phyloP scores from a whole-genome alignment of 1,139 yeast genomes.

The Hyphopichia fennica region DNA sequence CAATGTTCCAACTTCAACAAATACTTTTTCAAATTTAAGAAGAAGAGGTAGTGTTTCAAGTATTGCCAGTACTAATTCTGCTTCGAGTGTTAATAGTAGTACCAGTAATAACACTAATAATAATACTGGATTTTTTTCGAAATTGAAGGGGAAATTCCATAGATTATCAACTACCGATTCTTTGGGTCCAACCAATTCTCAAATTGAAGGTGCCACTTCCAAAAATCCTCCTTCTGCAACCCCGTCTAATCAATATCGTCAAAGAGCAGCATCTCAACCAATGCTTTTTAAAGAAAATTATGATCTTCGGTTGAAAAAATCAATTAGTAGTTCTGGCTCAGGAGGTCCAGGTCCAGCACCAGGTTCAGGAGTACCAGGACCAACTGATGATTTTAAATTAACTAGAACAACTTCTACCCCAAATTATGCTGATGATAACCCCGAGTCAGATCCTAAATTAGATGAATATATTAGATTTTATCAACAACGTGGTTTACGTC shows the following conservation, averaged over 20 bases:
- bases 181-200: too few relatives aligned
- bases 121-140: conserved; percentile 31
- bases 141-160: conserved; percentile 35
- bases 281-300: conserved; percentile 33
- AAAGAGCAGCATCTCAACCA: conserved; percentile 53
- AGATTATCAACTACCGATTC: too few relatives aligned
- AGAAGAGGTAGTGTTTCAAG: conserved; percentile 21
- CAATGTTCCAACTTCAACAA: not conserved
- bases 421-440: conserved; percentile 7
- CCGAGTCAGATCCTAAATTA: conserved; percentile 50
- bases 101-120: conserved; percentile 8
- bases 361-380: conserved; percentile 5
- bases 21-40: conserved; percentile 7
- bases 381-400: conserved; percentile 5
- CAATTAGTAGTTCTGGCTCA: not conserved
- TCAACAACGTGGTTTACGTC: conserved; percentile 30
- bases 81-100: conserved; percentile 12
- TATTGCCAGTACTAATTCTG: conserved; percentile 9
- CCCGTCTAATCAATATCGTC: conserved; percentile 4
- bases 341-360: not conserved
- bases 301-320: conserved; percentile 8
- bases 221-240: not conserved
- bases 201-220: conserved; percentile 8
- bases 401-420: conserved; percentile 20
- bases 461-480: conserved; percentile 58